Base-by-base conservation (phyloP, 306 rosid genomes). In the Psophocarpus tetragonolobus region DNA sequence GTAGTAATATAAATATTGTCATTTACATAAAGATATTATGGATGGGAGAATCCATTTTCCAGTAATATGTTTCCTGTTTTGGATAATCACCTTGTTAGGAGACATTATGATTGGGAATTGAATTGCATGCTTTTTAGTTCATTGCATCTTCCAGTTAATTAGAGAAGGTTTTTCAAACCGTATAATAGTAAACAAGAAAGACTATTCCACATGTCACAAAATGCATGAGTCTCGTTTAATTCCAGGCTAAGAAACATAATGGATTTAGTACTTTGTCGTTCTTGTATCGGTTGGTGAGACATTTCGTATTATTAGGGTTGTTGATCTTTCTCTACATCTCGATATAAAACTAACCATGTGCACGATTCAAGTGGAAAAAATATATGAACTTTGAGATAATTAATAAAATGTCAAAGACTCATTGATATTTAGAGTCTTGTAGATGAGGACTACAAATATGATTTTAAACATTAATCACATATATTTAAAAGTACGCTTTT, bases 71-170 rank as follows among this genome's bases (percentile, higher is more conserved):
- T 83, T 71, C 80, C 23, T 76, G 82, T 71, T 80, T 71, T 42
- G 75, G 76, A 76, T 71, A 65, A 26, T 54, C 38, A 29, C 63
- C 18, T 84, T 17, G 15, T 57, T 8, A 45, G 75, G 83, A 44
- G 60, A 85, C 85, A 85, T 20, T 73, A 12, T 58, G 68, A 73
- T 85, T 81, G 85, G 88, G 76, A 85, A 73, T 81, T 74, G 85
- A 73, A 82, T 53, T 62, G 14, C 36, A 62, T 81, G 79, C 36
- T 76, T 66, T 66, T 65, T 48, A 30, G 81, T 85, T 77, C 85
- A 82, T 61, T 78, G 85, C 51, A 78, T 81, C 83, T 81, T 60
- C 69, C 17, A 58, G 20, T 84, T 70, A 51, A 23, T 80, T 44
- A 50, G 44, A 3, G 0, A 56, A 38, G 21, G 24, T 67, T 72